Base-by-base conservation (phyloP, 257 asterid species). In the Lycium ferocissimum region DNA sequence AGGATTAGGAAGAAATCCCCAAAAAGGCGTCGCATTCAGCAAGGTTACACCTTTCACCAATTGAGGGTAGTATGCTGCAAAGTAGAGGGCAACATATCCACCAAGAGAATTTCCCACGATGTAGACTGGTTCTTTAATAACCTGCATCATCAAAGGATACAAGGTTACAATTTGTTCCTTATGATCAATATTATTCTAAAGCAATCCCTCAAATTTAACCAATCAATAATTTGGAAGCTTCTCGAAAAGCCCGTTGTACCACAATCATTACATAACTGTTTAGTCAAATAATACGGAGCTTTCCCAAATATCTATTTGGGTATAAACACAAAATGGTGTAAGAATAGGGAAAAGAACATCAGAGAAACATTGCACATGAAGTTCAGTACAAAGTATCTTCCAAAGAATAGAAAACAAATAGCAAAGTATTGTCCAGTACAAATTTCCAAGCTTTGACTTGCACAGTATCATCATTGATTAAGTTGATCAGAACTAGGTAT, bases 1-100 rank as follows among this genome's bases (percentile, higher is more conserved):
- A 14, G 98, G 97, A 85, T 96, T 96, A 56, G 98, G 98, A 26
- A 96, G 94, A 84, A 96, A 88, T 84, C 98, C 98, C 99, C 99
- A 95, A 87, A 95, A 93, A 10, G 98, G 99, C 45, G 99, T 93
- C 45, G 99, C 98, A 79, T 96, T 96, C 62, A 95, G 96, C 90
- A 96, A 88, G 43, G 95, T 93, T 72, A 96, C 93, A 56, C 99
- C 99, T 89, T 96, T 96, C 86, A 96, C 98, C 88, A 96, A 65
- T 2, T 95, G 87, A 75, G 99, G 99, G 84, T 95, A 59, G 89
- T 83, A 82, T 79, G 99, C 98, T 1, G 99, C 97, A 83, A 96
- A 88, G 90, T 94, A 95, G 71, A 96, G 94, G 6, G 98, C 98
- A 83, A 94, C 92, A 79, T 88, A 96, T 3, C 99, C 99, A 80